These are phyloP conservation scores for Trichoderma virens DNA, from an alignment of 495 filamentous ascomycete genomes.

Conservation along the genomic window DNA sequence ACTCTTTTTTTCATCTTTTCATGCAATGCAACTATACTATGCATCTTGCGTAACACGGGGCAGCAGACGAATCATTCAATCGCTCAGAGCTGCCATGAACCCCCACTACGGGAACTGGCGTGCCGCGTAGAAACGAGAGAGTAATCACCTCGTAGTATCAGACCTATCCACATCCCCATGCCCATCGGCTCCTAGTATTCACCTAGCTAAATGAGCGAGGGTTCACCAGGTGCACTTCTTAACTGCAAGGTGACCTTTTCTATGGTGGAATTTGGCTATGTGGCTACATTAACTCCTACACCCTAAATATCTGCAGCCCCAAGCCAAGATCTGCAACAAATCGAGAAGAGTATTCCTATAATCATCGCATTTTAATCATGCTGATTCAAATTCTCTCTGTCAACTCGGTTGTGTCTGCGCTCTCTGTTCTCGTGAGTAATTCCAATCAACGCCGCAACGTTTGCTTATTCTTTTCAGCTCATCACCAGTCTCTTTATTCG, in stretches of 20 bases:
- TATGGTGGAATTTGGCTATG: neutral
- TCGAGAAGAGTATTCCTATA: neutral
- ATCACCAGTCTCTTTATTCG: neutral
- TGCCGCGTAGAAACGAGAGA: neutral
- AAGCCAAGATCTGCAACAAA: neutral
- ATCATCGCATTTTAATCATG: neutral
- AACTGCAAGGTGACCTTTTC: neutral
- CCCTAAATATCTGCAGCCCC: neutral
- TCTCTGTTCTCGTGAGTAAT: neutral
- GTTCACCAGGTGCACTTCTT: neutral
- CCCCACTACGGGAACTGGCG: neutral
- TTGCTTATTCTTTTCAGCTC: neutral
- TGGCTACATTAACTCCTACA: neutral
- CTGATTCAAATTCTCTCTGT: neutral
- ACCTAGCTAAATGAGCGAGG: neutral
- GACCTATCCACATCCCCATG: neutral
- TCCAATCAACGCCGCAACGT: neutral
- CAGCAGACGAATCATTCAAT: neutral
- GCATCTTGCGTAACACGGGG: neutral
- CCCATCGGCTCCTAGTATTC: neutral
- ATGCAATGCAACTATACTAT: neutral
- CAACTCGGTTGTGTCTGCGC: neutral
- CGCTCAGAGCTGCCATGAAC: neutral
- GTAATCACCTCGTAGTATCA: neutral
- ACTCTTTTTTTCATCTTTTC: neutral